Base-by-base conservation (phyloP, 208 protist species). In the Trypanosoma cruzi region DNA sequence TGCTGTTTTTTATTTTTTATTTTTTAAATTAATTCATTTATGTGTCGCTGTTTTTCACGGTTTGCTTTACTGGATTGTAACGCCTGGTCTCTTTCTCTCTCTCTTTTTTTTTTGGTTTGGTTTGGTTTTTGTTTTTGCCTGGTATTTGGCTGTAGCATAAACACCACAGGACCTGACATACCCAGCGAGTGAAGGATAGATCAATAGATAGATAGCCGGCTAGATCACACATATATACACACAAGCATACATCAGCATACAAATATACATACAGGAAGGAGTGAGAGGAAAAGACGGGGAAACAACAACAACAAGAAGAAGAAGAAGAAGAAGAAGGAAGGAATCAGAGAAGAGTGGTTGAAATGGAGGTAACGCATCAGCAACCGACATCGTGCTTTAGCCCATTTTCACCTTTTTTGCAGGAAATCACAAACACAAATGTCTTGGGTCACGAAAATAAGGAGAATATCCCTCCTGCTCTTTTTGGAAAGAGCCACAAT, bases 391-490 rank as follows among this genome's bases (percentile, higher is more conserved):
- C 56, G 36, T 52, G 49, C 26, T 66, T 76, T 26, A 58, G 70
- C 44, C 32, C 37, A 18, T 71, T 71, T 24, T 49, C 64, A 16
- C 46, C 71, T 4, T 71, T 76, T 28, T 29, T 76, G 44, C 71
- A 71, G 49, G 71, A 76, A 20, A 66, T 76, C 34, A 76, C 64
- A 2, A 76, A 76, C 31, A 62, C 52, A 8, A 54, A 18, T 54
- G 40, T 31, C 5, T 18, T 56, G 4, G 24, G 16, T 31, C 6
- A 2, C 2, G 71, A 76, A 29, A 71, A 76, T 32, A 76, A 76
- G 49, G 71, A 76, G 44, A 76, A 76, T 37, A 61, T 76, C 34
- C 63, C 54, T 18, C 71, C 71, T 29, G 68, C 32, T 49, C 32
- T 50, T 64, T 31, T 63, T 49, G 57, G 22, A 1, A 20, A 14